Conservation (phyloP, 2,329 filamentous ascomycete genomes). For the Ustilaginoidea virens region DNA sequence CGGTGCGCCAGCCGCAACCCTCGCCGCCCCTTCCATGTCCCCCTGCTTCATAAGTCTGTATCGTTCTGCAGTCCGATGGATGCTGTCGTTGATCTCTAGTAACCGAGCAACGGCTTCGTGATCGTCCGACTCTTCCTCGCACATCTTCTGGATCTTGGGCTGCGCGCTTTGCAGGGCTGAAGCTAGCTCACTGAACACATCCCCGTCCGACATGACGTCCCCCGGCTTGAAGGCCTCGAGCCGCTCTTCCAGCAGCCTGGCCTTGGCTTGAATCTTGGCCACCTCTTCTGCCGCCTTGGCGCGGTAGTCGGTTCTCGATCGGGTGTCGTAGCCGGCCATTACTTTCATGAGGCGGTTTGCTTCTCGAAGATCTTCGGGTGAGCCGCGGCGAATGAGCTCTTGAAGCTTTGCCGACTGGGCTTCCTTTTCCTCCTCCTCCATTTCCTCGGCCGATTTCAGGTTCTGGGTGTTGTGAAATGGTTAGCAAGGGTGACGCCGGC, state of each 20-base stretch:
- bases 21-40: slow-evolving; percentile 68
- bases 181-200: slow-evolving; percentile 71
- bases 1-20: slow-evolving; percentile 65
- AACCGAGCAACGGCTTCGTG: slow-evolving; percentile 90
- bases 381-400: slow-evolving; percentile 82
- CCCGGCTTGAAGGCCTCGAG: slow-evolving; percentile 70
- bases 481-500: slow-evolving; percentile 14
- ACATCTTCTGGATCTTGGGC: slow-evolving; percentile 99
- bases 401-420: slow-evolving; percentile 97
- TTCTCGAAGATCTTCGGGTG: slow-evolving; percentile 87
- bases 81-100: slow-evolving; percentile 96
- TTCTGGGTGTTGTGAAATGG: slow-evolving; percentile 38
- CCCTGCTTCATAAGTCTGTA: slow-evolving; percentile 96
- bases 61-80: slow-evolving; percentile 87
- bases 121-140: slow-evolving; percentile 95
- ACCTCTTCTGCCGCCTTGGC: slow-evolving; percentile 96
- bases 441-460: slow-evolving; percentile 89
- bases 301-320: slow-evolving; percentile 92
- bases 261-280: slow-evolving; percentile 88
- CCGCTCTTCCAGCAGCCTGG: slow-evolving; percentile 80
- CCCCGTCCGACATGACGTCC: slow-evolving; percentile 56
- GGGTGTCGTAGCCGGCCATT: slow-evolving; percentile 94
- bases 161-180: slow-evolving; percentile 82
- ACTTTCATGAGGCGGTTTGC: slow-evolving; percentile 97
- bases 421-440: slow-evolving; percentile 92